A percentile compares a stretch with the other conserved stretches of the same genome.
Evolutionary conservation across 768 basidiomycete genomes (phyloP).

Genomic region (Naematelia encephala): DNA sequence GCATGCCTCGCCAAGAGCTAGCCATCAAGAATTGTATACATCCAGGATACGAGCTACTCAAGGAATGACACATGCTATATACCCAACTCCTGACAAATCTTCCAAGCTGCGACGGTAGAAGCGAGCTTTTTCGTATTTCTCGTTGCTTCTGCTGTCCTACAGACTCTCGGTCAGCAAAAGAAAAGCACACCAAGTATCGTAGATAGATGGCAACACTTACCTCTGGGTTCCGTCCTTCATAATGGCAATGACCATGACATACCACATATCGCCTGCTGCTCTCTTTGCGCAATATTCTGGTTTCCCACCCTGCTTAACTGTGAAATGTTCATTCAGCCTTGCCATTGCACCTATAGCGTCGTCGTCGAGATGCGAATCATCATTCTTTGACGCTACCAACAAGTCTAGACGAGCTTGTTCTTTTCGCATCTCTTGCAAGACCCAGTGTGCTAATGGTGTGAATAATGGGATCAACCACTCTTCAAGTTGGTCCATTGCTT

Average conservation of each 20-base stretch:
- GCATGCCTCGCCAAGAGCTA: too few relatives aligned
- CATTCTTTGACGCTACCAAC: neutral
- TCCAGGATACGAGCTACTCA: too few relatives aligned
- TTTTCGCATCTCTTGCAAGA: slow-evolving; percentile 14
- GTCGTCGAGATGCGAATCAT: slow-evolving; percentile 20
- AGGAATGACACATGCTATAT: neutral
- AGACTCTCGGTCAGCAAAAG: too few relatives aligned
- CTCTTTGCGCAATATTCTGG: slow-evolving; percentile 18
- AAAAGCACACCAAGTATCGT: too few relatives aligned
- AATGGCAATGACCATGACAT: slow-evolving; percentile 14
- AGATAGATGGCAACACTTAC: slow-evolving; percentile 23
- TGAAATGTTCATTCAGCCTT: slow-evolving; percentile 33
- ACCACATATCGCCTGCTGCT: slow-evolving; percentile 19
- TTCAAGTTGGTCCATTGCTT: slow-evolving; percentile 26
- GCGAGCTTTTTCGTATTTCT: slow-evolving; percentile 28
- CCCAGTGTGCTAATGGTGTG: slow-evolving; percentile 24
- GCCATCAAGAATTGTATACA: too few relatives aligned
- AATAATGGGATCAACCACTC: slow-evolving; percentile 37
- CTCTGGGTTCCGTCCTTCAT: slow-evolving; percentile 16
- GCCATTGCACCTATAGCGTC: slow-evolving; percentile 26
- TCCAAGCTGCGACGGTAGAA: slow-evolving; percentile 31
- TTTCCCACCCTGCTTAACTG: slow-evolving; percentile 12
- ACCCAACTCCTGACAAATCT: slow-evolving; percentile 19
- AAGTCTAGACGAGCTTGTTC: slow-evolving; percentile 6
- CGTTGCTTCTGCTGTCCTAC: slow-evolving; percentile 27